Base-by-base conservation (phyloP, 139 green algal species). In the Chlorella ohadii region DNA sequence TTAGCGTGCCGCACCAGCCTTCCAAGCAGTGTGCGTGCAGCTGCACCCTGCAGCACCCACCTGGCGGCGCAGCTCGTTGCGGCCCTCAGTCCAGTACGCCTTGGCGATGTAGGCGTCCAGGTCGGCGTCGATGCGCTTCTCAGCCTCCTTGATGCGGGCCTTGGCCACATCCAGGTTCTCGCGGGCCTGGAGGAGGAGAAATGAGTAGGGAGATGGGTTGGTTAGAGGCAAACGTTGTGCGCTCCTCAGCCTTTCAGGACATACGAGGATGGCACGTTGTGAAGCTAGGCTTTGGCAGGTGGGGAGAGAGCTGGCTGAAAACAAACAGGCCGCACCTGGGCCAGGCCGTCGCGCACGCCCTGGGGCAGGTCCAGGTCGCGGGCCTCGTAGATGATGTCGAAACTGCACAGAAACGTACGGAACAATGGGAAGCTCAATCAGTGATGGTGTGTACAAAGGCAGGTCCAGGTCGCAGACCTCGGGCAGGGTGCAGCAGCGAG, bases 331-430 rank as follows among this genome's bases (percentile, higher is more conserved):
- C 85, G 67, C 78, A 87, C 86, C 84, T 97, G 92, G 82, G 83
- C 87, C 4, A 97, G 28, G 65, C 95, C 95, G 83, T 98, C 94
- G 66, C 95, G 91, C 39, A 78, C 47, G 38, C 31, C 65, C 91
- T 98, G 92, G 80, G 90, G 72, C 78, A 98, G 88, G 88, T 95
- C 88, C 59, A 96, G 87, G 78, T 98, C 95, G 67, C 96, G 96
- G 15, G 95, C 95, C 93, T 98, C 95, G 84, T 98, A 98, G 91
- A 98, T 98, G 67, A 98, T 74, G 86, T 98, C 92, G 57, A 96
- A 98, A 64, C 95, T 89, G 38, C 33, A 28, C 12, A 28, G 65
- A 22, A 38, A 59, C 51, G 51, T 9, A 71, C 7, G 39, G 1
- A 34, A 44, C 13, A 38, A 71, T 6, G 64, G 31, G n/a, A 20